A percentile compares a stretch with the other conserved stretches of the same genome.
These are phyloP conservation scores for Jimgerdemannia flammicorona DNA, from an alignment of 192 early-diverging fungal species.

Conservation along the genomic window DNA sequence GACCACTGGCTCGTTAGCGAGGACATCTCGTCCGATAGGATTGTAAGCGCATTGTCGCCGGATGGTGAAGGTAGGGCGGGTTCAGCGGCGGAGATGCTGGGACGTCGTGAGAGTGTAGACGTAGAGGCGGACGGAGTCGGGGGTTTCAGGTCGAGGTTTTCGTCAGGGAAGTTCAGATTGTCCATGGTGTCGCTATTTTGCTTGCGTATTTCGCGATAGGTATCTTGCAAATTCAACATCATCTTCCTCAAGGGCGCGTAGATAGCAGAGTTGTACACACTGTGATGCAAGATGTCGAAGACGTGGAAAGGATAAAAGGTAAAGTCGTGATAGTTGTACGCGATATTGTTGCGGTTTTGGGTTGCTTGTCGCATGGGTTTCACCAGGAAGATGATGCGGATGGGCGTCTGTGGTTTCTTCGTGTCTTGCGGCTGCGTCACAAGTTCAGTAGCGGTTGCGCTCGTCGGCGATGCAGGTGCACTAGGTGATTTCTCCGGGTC, in stretches of 20 bases:
- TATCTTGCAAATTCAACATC: constrained; percentile 31
- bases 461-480: background rate
- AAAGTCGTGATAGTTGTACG: constrained; percentile 19
- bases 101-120: background rate
- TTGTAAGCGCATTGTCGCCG: constrained; percentile 5
- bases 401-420: constrained; percentile 5
- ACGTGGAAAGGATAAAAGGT: constrained; percentile 32
- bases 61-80: background rate
- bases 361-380: constrained; percentile 32
- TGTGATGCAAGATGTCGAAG: constrained; percentile 38
- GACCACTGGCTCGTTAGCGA: constrained; percentile 8
- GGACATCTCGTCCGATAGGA: constrained; percentile 9
- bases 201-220: constrained; percentile 8
- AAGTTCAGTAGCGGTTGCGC: background rate
- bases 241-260: constrained; percentile 30
- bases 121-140: background rate
- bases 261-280: constrained; percentile 28
- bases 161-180: background rate
- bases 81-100: background rate
- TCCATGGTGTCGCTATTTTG: constrained; percentile 2
- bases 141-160: constrained; percentile 6
- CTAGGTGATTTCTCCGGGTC: background rate
- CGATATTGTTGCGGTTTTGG: constrained; percentile 13
- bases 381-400: constrained; percentile 35
- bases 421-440: background rate